Conservation (phyloP, 2,329 filamentous ascomycete genomes). For the Colletotrichum musae region DNA sequence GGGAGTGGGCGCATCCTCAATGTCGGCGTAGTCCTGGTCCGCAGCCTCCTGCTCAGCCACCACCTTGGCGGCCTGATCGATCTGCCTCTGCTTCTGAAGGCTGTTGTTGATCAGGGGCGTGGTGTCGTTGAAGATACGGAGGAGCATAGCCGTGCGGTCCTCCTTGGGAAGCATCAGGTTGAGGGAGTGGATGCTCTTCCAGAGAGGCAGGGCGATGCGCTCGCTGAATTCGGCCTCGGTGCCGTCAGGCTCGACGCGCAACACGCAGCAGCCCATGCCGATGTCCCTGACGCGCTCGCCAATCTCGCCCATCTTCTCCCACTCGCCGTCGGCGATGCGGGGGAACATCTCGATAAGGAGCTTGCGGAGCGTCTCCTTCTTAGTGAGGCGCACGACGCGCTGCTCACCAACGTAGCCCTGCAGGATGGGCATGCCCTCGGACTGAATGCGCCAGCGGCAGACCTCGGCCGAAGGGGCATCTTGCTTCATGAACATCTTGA, state of each 20-base stretch:
- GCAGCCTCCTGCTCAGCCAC: conserved; percentile 47
- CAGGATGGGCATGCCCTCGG: conserved; percentile 91
- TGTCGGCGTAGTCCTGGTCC: conserved; percentile 48
- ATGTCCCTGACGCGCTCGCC: conserved; percentile 85
- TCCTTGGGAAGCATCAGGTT: conserved; percentile 99
- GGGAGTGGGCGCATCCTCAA: conserved; percentile 56
- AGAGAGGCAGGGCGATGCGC: conserved; percentile 89
- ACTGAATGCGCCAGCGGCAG: conserved; percentile 95
- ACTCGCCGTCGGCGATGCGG: conserved; percentile 82
- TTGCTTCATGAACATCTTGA: conserved; percentile 99
- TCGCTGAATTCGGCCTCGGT: conserved; percentile 75
- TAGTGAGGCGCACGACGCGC: conserved; percentile 81
- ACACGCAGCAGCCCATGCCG: conserved; percentile 91
- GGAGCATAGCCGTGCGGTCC: conserved; percentile 91
- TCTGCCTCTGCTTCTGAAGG: conserved; percentile 62
- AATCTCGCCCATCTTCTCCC: conserved; percentile 86
- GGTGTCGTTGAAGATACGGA: conserved; percentile 91
- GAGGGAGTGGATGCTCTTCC: conserved; percentile 91
- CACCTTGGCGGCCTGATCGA: conserved; percentile 51
- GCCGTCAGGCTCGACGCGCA: conserved; percentile 84
- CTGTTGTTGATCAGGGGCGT: conserved; percentile 84
- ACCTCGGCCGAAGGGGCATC: conserved; percentile 89
- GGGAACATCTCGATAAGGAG: conserved; percentile 98
- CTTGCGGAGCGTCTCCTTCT: conserved; percentile 84
- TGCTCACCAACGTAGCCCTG: conserved; percentile 89